Evolutionary conservation across 1,284 basidiomycete species (phyloP), one percentile per base, ranked within the genome.

Genomic region (Gomphus bonarii): DNA sequence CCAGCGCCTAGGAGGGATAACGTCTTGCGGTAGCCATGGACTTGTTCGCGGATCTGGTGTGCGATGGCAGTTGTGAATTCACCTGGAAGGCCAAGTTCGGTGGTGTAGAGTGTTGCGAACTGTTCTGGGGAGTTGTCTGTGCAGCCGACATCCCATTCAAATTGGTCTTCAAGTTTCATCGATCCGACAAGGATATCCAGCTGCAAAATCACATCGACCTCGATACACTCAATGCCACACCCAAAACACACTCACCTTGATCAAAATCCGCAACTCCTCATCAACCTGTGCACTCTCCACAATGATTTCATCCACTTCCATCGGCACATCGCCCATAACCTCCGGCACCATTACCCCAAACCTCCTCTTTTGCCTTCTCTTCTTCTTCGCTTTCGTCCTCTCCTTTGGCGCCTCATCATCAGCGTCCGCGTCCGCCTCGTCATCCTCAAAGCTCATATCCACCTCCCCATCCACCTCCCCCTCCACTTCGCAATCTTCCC

Each of bases 111-210:
- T 62, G 89, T 87, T 8, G 95, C 93, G 70, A 99, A 99, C 54
- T 87, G 84, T 70, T 99, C 97, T 0, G 95, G 93, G 1, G 88
- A 87, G 1, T 89, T 85, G 50, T 77, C 75, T 36, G 79, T 75
- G 62, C 87, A 88, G 65, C 87, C 85, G 48, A 98, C 73, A 70
- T 99, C 95, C 97, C 97, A 99, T 69, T 99, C 97, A 67, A 99
- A 97, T 66, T 95, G 91, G 72, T 99, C 97, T 55, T 94, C 87
- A 30, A 99, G 79, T 69, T 97, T 95, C 73, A 95, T 85, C 18
- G 86, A 85, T 33, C 94, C 95, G 55, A 95, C 88, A 54, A 94
- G 92, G 69, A 99, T 93, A 71, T 99, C 97, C 61, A 99, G 79
- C 90, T 95, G 63, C 4, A 63, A 49, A 50, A 4, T 7, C 31